Evolutionary conservation across 1,284 basidiomycete genomes (phyloP).

Genomic region (Chalciporus sp.): DNA sequence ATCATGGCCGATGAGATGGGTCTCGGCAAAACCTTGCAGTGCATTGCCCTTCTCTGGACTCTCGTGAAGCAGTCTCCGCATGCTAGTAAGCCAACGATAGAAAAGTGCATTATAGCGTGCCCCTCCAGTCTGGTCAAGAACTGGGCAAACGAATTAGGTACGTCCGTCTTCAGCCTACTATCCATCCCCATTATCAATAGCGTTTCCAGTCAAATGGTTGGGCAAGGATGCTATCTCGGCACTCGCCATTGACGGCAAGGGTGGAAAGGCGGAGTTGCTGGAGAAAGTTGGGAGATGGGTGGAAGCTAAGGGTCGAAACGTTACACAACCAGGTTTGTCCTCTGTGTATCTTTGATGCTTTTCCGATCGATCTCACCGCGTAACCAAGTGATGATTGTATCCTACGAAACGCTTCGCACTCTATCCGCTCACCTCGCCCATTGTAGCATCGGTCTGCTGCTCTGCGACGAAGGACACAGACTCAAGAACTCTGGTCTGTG

Average conservation of each 20-base stretch:
- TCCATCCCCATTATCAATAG: slow-evolving; percentile 3
- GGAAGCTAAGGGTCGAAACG: slow-evolving; percentile 80
- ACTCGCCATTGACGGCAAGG: slow-evolving; percentile 89
- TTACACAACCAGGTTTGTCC: slow-evolving; percentile 81
- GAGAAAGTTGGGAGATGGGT: slow-evolving; percentile 87
- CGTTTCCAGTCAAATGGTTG: slow-evolving; percentile 82
- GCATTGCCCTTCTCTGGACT: slow-evolving; percentile 96
- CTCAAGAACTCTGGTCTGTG: slow-evolving; percentile 91
- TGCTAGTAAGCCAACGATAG: slow-evolving; percentile 84
- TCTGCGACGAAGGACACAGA: slow-evolving; percentile 97
- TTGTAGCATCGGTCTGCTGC: slow-evolving; percentile 86
- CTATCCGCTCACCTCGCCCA: slow-evolving; percentile 75
- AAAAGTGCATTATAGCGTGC: slow-evolving; percentile 98
- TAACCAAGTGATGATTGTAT: slow-evolving; percentile 92
- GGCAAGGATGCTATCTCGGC: slow-evolving; percentile 82
- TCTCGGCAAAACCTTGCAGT: slow-evolving; percentile 94
- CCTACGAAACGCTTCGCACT: slow-evolving; percentile 95
- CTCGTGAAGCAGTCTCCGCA: slow-evolving; percentile 95
- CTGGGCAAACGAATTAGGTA: slow-evolving; percentile 97
- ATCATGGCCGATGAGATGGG: slow-evolving; percentile 99
- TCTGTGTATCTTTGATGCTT: background rate
- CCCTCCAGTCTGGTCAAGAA: slow-evolving; percentile 97
- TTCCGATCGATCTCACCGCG: background rate
- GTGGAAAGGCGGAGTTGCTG: slow-evolving; percentile 79
- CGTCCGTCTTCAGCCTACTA: slow-evolving; percentile 21